These are phyloP conservation scores for Tulasnella calospora DNA, from an alignment of 768 basidiomycete species.

Conservation along the genomic window DNA sequence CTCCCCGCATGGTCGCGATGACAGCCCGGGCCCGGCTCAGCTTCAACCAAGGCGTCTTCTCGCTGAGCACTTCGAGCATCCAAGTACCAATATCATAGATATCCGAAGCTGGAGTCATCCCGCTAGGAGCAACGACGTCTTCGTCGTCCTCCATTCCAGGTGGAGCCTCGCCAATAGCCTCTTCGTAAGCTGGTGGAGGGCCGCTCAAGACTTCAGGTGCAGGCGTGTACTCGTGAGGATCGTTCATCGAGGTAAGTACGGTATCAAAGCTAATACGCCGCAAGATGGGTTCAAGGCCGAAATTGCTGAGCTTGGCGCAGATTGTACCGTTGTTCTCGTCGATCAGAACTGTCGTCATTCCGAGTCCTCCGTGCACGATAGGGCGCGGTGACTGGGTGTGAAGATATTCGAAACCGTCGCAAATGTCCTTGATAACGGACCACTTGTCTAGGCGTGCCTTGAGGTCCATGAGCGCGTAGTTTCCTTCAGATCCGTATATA, in stretches of 20 bases:
- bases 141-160: neutral
- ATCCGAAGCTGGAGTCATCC: conserved; percentile 3
- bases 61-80: conserved; percentile 14
- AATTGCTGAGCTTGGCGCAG: conserved; percentile 8
- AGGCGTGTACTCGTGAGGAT: neutral
- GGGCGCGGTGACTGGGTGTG: neutral
- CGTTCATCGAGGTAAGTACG: neutral
- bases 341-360: neutral
- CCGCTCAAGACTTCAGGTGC: neutral
- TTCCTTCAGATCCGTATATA: neutral
- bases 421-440: conserved; percentile 1
- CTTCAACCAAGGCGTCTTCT: neutral
- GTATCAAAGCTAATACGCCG: neutral
- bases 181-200: neutral
- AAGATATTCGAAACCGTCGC: neutral
- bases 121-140: neutral
- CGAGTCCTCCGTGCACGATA: neutral
- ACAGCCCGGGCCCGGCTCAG: neutral
- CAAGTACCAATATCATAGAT: conserved; percentile 10
- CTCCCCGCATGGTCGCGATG: conserved; percentile 1
- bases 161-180: neutral
- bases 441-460: neutral
- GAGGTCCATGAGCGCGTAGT: neutral
- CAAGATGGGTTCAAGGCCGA: neutral
- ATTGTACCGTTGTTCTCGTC: neutral